phyloP scores from a whole-genome alignment of 345 rosid species.

The Sonneratia caseolaris region DNA sequence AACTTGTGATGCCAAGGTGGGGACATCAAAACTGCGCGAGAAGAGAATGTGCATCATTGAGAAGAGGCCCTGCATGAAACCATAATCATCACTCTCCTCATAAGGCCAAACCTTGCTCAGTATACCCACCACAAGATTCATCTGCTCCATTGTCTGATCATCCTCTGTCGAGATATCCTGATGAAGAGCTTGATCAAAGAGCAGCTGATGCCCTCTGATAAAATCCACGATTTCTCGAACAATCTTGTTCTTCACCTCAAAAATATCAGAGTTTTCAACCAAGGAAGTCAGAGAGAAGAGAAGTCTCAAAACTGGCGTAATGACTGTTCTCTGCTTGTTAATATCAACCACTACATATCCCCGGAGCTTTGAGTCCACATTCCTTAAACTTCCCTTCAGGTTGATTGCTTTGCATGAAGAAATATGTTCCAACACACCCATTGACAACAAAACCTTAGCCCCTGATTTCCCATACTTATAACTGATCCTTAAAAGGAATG shows the following conservation, averaged over 20 bases:
- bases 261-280: slow-evolving; percentile 66
- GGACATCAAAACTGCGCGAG: slow-evolving; percentile 28
- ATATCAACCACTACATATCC: slow-evolving; percentile 41
- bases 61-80: slow-evolving; percentile 85
- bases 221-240: slow-evolving; percentile 74
- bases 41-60: slow-evolving; percentile 65
- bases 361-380: slow-evolving; percentile 47
- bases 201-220: slow-evolving; percentile 65
- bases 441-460: slow-evolving; percentile 78
- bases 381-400: slow-evolving; percentile 66
- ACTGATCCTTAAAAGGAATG: slow-evolving; percentile 74
- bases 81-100: slow-evolving; percentile 72
- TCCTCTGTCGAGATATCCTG: slow-evolving; percentile 55
- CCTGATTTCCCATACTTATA: slow-evolving; percentile 91
- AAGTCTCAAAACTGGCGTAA: slow-evolving; percentile 64
- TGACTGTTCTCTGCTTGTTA: slow-evolving; percentile 58
- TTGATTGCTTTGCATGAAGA: slow-evolving; percentile 59
- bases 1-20: slow-evolving; percentile 22
- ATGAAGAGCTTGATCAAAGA: slow-evolving; percentile 77
- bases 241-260: slow-evolving; percentile 91
- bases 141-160: slow-evolving; percentile 78
- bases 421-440: slow-evolving; percentile 84
- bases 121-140: slow-evolving; percentile 81
- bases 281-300: slow-evolving; percentile 74
- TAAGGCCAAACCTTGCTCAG: slow-evolving; percentile 97